Conservation (phyloP, 2,329 filamentous ascomycete species). For the Sporothrix dimorphospora region DNA sequence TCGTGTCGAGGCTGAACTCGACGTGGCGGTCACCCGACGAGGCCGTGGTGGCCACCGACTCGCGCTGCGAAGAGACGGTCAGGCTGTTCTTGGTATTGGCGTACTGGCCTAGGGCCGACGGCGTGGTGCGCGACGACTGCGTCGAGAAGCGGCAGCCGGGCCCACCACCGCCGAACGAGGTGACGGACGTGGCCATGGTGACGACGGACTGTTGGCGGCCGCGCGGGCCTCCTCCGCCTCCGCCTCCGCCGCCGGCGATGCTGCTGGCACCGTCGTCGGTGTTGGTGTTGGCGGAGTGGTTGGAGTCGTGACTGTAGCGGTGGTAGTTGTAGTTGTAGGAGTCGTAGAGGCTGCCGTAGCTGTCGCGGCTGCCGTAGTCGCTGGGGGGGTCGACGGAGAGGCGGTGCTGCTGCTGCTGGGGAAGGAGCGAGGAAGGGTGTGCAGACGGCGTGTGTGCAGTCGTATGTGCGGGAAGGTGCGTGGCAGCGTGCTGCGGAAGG, state of each 20-base stretch:
- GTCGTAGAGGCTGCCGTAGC: constrained; percentile 22
- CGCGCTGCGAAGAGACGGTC: not conserved
- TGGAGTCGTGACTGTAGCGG: constrained; percentile 29
- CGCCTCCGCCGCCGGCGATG: not conserved
- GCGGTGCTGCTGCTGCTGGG: not conserved
- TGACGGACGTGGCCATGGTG: constrained; percentile 48
- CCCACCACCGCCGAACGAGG: constrained; percentile 30
- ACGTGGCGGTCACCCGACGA: constrained; percentile 27
- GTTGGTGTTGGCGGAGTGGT: constrained; percentile 18
- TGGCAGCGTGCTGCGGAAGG: not conserved
- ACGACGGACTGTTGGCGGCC: constrained; percentile 45
- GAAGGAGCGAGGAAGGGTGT: constrained; percentile 12
- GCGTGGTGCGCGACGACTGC: constrained; percentile 37
- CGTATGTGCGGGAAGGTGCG: not conserved
- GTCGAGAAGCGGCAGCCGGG: constrained; percentile 40
- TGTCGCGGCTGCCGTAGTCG: not conserved
- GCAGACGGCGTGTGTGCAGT: too few species aligned
- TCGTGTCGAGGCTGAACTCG: constrained; percentile 26
- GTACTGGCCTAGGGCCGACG: constrained; percentile 29
- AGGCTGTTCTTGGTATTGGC: not conserved
- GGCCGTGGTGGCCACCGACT: not conserved
- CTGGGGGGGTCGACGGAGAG: not conserved
- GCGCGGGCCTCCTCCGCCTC: constrained; percentile 28
- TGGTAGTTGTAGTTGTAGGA: constrained; percentile 19
- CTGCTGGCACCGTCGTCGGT: constrained; percentile 21